Evolutionary conservation across 2,329 filamentous ascomycete genomes (phyloP).

Genomic region (Cadophora malorum): DNA sequence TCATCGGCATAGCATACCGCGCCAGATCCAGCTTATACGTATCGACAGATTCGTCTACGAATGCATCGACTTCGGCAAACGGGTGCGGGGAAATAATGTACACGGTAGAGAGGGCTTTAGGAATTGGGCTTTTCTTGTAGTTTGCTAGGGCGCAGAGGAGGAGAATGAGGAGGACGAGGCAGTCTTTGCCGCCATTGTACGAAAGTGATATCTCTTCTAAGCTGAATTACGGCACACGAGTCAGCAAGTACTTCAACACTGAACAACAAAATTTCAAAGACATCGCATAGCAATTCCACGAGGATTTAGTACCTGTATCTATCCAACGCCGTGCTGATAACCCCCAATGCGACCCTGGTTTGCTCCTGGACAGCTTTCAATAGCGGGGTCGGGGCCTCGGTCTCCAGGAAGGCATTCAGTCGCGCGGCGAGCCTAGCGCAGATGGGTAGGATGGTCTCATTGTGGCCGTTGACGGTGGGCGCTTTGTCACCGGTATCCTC

Average conservation of each 20-base stretch:
- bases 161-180: conserved; percentile 87
- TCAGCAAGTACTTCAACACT: not conserved
- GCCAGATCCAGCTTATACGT: conserved; percentile 78
- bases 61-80: conserved; percentile 84
- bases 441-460: conserved; percentile 37
- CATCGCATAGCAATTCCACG: not conserved
- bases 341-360: conserved; percentile 72
- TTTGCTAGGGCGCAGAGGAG: conserved; percentile 69
- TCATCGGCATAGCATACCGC: conserved; percentile 81
- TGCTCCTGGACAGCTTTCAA: conserved; percentile 67
- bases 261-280: not conserved
- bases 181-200: conserved; percentile 98
- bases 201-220: conserved; percentile 83
- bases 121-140: conserved; percentile 42
- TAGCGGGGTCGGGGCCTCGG: conserved; percentile 36
- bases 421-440: conserved; percentile 38
- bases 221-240: conserved; percentile 50
- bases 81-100: conserved; percentile 88
- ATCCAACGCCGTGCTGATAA: conserved; percentile 77
- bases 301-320: conserved; percentile 69
- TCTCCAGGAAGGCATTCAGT: conserved; percentile 43
- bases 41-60: conserved; percentile 71
- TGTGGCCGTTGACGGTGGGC: conserved; percentile 31
- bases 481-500: conserved; percentile 37
- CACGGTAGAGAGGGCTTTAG: conserved; percentile 71